These are phyloP conservation scores for Peziza echinospora DNA, from an alignment of 495 filamentous ascomycete species.

Conservation along the genomic window DNA sequence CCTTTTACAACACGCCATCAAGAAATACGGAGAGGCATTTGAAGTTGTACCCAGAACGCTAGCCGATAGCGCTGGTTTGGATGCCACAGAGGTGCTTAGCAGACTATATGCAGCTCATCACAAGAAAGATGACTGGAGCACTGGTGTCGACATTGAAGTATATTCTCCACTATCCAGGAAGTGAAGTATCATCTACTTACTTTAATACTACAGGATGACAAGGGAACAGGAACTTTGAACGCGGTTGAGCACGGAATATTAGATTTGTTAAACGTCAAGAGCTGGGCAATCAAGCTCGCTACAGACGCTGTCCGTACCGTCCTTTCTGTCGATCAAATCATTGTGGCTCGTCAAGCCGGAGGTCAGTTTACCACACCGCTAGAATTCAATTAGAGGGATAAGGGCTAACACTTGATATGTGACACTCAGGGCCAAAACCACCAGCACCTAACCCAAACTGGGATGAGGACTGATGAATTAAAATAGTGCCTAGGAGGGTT, in stretches of 20 bases:
- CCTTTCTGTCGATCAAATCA: conserved; percentile 95
- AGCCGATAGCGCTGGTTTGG: conserved; percentile 82
- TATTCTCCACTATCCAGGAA: conserved; percentile 4
- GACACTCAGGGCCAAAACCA: conserved; percentile 75
- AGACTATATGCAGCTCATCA: conserved; percentile 81
- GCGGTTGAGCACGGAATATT: conserved; percentile 76
- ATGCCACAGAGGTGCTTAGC: conserved; percentile 85
- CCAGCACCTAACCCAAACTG: conserved; percentile 90
- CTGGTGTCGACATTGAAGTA: conserved; percentile 80
- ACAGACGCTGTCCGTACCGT: conserved; percentile 89
- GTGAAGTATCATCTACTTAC: conserved; percentile 8
- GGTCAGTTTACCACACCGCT: too few relatives aligned
- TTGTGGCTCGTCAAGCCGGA: conserved; percentile 90
- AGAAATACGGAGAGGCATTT: conserved; percentile 93
- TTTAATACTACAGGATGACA: conserved; percentile 33
- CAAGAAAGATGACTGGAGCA: conserved; percentile 68
- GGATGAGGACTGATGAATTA: conserved; percentile 67
- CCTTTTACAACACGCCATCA: conserved; percentile 81
- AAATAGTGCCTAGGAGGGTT: too few relatives aligned
- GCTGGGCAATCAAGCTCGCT: conserved; percentile 88
- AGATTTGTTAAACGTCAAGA: conserved; percentile 75
- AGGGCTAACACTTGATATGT: too few relatives aligned
- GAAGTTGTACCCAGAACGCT: conserved; percentile 87
- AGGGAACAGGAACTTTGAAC: conserved; percentile 62
- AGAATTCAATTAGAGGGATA: too few relatives aligned